These are phyloP conservation scores for Asterella californica DNA, from an alignment of 225 moss, liverwort and hornwort species.

Conservation along the genomic window DNA sequence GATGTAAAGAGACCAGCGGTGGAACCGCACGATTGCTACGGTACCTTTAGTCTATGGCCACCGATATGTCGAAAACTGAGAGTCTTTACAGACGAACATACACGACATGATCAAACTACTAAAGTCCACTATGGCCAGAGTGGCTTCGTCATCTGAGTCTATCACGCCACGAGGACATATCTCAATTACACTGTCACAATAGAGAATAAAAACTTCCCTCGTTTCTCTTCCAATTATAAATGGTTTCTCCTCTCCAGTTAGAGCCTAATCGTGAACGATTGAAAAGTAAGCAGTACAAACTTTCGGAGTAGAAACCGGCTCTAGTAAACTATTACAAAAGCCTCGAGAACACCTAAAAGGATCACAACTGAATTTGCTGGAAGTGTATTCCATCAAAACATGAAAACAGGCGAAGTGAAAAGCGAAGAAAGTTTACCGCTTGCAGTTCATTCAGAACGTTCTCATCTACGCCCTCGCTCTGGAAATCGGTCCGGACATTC, in stretches of 20 bases:
- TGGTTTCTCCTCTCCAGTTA: not conserved
- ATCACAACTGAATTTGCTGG: not conserved
- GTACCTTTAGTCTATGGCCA: too few relatives aligned
- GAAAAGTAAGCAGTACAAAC: not conserved
- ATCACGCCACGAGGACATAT: not conserved
- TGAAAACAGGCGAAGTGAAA: not conserved
- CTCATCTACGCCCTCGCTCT: slow-evolving; percentile 87
- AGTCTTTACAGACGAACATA: not conserved
- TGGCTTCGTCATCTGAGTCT: too few relatives aligned
- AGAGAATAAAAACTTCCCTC: not conserved
- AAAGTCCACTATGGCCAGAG: too few relatives aligned
- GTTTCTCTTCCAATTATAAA: not conserved
- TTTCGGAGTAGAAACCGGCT: not conserved
- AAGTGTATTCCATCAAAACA: not conserved
- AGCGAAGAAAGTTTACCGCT: slow-evolving; percentile 41
- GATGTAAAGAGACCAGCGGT: not conserved
- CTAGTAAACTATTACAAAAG: not conserved
- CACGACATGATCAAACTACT: not conserved
- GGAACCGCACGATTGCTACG: not conserved
- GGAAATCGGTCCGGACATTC: slow-evolving; percentile 68
- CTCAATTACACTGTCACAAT: not conserved
- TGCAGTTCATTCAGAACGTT: slow-evolving; percentile 83
- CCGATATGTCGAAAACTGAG: not conserved
- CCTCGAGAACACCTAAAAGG: not conserved
- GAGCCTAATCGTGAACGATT: not conserved